Conservation (phyloP, 2,329 filamentous ascomycete species). For the Aspergillus versicolor region DNA sequence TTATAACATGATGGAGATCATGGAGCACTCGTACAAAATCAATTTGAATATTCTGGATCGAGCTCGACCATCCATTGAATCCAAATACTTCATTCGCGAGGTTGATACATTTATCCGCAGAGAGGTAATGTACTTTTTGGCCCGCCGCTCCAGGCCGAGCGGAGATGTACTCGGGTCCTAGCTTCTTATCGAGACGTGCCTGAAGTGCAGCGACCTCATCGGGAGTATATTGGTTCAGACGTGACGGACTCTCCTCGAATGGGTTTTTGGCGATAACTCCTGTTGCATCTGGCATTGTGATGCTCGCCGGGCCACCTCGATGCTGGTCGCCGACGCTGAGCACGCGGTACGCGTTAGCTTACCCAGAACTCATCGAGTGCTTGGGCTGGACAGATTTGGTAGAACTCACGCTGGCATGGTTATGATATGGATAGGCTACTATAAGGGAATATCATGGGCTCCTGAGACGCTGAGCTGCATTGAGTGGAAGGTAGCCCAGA, state of each 20-base stretch:
- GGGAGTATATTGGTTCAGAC: constrained; percentile 81
- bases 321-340: constrained; percentile 69
- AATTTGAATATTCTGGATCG: constrained; percentile 91
- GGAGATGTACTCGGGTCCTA: constrained; percentile 95
- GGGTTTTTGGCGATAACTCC: constrained; percentile 61
- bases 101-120: constrained; percentile 95
- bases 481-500: not conserved
- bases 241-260: constrained; percentile 70
- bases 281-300: constrained; percentile 41
- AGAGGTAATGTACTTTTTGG: constrained; percentile 85
- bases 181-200: constrained; percentile 81
- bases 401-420: constrained; percentile 50
- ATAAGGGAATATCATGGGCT: constrained; percentile 5
- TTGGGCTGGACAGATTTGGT: not conserved
- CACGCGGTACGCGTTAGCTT: constrained; percentile 23
- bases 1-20: not conserved
- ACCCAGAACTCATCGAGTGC: not conserved
- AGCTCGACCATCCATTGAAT: constrained; percentile 96
- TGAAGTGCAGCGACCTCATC: constrained; percentile 86
- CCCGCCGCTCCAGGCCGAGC: constrained; percentile 79
- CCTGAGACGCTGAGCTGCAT: not conserved
- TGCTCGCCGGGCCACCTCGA: constrained; percentile 42
- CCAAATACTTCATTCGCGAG: constrained; percentile 94
- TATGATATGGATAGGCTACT: constrained; percentile 10
- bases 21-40: constrained; percentile 68